phyloP scores from a whole-genome alignment of 1,284 basidiomycete genomes.

The Puccinia hordei region DNA sequence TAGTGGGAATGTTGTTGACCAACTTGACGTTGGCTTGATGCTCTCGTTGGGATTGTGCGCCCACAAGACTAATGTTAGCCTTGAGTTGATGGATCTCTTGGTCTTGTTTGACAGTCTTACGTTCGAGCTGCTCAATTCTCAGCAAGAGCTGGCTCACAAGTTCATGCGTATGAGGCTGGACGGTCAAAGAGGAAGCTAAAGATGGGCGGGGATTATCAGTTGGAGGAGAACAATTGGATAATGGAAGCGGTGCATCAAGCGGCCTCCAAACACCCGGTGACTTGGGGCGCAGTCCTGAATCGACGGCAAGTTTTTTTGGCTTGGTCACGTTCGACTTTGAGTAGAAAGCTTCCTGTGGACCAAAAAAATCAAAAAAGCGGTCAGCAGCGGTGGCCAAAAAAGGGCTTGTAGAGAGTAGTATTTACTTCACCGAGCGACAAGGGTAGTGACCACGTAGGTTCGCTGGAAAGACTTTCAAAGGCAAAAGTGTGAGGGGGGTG shows the following conservation, averaged over 20 bases:
- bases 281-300: background rate
- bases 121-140: constrained; percentile 49
- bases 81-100: constrained; percentile 39
- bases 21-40: constrained; percentile 19
- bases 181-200: constrained; percentile 42
- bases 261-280: constrained; percentile 47
- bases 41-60: constrained; percentile 29
- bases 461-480: constrained; percentile 4
- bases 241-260: constrained; percentile 6
- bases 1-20: constrained; percentile 6
- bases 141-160: constrained; percentile 39
- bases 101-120: constrained; percentile 44
- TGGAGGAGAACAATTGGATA: constrained; percentile 20
- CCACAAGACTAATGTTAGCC: constrained; percentile 27
- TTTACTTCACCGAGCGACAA: constrained; percentile 50
- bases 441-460: constrained; percentile 38
- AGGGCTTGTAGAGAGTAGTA: background rate
- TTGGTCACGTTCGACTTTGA: constrained; percentile 51
- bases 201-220: constrained; percentile 12
- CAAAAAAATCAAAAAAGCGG: background rate
- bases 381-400: background rate
- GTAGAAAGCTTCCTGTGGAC: constrained; percentile 48
- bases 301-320: background rate
- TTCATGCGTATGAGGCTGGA: constrained; percentile 29
- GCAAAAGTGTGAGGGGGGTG: constrained; percentile 10